Conservation (phyloP, 768 basidiomycete species). For the Mycena galopus region DNA sequence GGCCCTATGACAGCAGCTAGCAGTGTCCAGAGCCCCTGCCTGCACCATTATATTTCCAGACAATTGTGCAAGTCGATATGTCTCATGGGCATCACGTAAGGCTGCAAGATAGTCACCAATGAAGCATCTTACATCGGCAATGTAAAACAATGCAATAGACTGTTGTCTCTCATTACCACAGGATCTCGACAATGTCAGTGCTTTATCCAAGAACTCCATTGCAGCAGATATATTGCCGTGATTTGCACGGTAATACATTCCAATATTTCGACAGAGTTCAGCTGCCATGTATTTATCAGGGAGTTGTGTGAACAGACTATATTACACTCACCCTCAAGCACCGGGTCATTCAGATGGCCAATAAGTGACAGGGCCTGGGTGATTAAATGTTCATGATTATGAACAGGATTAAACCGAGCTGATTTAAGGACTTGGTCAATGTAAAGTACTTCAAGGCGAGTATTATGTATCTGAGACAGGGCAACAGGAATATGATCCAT, state of each 20-base stretch:
- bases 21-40: background rate
- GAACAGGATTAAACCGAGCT: background rate
- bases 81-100: background rate
- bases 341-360: background rate
- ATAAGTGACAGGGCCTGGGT: background rate
- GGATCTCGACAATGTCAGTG: background rate
- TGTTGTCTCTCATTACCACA: background rate
- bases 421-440: background rate
- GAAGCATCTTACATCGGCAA: background rate
- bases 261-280: background rate
- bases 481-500: background rate
- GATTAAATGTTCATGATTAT: background rate
- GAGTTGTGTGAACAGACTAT: background rate
- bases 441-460: background rate
- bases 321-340: background rate
- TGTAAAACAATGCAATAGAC: background rate
- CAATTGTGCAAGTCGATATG: background rate
- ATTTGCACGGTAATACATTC: background rate
- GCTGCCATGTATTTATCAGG: background rate
- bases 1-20: background rate
- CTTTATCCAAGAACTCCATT: background rate
- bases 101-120: background rate
- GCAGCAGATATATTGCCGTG: too few species aligned
- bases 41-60: background rate
- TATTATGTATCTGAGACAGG: too few species aligned